phyloP scores from a whole-genome alignment of 306 rosid genomes.

The Quercus glauca region DNA sequence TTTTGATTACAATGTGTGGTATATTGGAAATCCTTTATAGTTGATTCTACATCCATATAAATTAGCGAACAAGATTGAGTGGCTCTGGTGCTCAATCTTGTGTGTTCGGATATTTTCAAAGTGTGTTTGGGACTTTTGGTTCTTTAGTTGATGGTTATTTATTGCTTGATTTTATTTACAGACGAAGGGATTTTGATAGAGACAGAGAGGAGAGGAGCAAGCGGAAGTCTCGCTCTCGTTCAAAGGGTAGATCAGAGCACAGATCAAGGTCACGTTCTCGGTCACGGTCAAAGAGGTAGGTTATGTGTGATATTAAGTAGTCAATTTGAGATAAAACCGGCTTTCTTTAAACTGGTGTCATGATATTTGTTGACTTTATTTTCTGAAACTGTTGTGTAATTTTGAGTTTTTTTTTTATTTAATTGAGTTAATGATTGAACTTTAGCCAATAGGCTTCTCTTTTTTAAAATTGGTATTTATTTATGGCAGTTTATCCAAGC shows the following conservation, averaged over 20 bases:
- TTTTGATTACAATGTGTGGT: background rate
- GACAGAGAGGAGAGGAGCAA: constrained; percentile 70
- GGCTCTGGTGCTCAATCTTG: background rate
- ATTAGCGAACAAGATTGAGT: background rate
- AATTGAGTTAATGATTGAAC: background rate
- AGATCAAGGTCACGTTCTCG: constrained; percentile 83
- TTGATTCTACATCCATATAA: background rate
- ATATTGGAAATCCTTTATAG: background rate
- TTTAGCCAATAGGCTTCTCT: too few relatives aligned
- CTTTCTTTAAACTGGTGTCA: background rate
- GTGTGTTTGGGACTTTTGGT: background rate
- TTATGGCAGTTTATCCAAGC: background rate
- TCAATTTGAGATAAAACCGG: background rate
- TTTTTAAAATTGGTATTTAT: background rate
- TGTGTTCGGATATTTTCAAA: background rate
- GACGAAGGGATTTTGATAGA: constrained; percentile 76
- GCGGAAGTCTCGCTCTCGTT: constrained; percentile 61
- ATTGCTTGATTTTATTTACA: constrained; percentile 19
- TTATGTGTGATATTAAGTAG: background rate
- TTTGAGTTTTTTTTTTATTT: background rate
- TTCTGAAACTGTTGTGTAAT: too few relatives aligned
- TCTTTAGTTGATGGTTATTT: background rate
- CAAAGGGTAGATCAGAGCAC: constrained; percentile 70
- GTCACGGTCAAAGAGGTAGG: constrained; percentile 92
- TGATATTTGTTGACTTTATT: background rate